Evolutionary conservation across 2,329 filamentous ascomycete genomes (phyloP).

Genomic region (Fusarium multiceps): DNA sequence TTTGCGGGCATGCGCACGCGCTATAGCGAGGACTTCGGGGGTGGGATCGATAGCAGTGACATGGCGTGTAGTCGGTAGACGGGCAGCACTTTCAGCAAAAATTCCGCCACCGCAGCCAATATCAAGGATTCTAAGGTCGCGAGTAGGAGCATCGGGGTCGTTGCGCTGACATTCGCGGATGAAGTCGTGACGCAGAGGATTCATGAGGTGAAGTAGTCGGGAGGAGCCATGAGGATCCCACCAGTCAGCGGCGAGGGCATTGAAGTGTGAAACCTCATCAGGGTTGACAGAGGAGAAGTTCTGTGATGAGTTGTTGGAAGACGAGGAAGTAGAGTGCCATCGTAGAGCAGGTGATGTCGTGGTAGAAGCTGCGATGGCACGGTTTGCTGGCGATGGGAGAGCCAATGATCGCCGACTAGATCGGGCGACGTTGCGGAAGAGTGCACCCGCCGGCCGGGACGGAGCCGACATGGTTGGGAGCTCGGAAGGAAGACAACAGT

Average conservation of each 20-base stretch:
- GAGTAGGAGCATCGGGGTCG: slow-evolving; percentile 55
- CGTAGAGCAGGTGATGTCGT: slow-evolving; percentile 12
- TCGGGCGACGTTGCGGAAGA: slow-evolving; percentile 38
- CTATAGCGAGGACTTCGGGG: slow-evolving; percentile 77
- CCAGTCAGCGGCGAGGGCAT: slow-evolving; percentile 91
- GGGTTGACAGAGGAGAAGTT: slow-evolving; percentile 81
- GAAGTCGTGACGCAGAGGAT: slow-evolving; percentile 94
- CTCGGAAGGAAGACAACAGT: slow-evolving; percentile 9
- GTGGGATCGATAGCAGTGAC: slow-evolving; percentile 86
- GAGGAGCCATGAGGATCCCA: slow-evolving; percentile 97
- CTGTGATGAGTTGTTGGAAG: slow-evolving; percentile 30
- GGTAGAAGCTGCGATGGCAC: slow-evolving; percentile 4
- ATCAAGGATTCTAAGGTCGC: slow-evolving; percentile 79
- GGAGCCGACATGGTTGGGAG: slow-evolving; percentile 41
- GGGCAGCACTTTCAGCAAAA: slow-evolving; percentile 88
- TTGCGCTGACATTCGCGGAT: slow-evolving; percentile 76
- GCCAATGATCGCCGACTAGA: slow-evolving; percentile 17
- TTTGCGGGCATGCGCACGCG: slow-evolving; percentile 76
- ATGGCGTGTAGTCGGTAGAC: slow-evolving; percentile 69
- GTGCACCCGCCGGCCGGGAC: slow-evolving; percentile 37
- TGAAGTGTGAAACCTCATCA: slow-evolving; percentile 93
- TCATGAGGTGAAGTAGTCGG: slow-evolving; percentile 95
- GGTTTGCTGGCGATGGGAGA: slow-evolving; percentile 10
- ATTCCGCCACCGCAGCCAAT: slow-evolving; percentile 97
- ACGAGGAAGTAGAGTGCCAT: slow-evolving; percentile 39